Conservation (phyloP, 2,329 filamentous ascomycete genomes). For the Apiospora pterosperma region DNA sequence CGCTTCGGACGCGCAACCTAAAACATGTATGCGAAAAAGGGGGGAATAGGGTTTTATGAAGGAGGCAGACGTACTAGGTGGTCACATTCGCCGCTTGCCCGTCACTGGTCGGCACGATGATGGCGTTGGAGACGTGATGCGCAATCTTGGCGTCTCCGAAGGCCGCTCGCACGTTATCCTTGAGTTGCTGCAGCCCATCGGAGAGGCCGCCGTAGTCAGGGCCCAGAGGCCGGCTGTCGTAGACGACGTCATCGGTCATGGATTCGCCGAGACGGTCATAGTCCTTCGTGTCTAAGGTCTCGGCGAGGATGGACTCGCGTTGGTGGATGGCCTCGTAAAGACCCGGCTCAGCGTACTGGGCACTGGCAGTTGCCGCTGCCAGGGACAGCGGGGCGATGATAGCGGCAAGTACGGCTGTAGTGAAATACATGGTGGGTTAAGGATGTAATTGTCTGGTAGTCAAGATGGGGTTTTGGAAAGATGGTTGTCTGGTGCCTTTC, state of each 20-base stretch:
- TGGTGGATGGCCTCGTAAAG: slow-evolving; percentile 3
- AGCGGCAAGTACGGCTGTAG: neutral
- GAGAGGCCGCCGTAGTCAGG: neutral
- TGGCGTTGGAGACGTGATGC: neutral
- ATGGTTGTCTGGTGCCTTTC: neutral
- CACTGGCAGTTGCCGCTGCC: neutral
- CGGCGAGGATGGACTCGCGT: neutral
- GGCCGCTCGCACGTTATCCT: neutral
- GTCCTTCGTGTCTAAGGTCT: neutral
- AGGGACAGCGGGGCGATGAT: neutral
- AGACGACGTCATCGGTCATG: slow-evolving; percentile 2
- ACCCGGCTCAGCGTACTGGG: neutral
- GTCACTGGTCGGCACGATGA: neutral
- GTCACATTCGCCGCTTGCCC: neutral
- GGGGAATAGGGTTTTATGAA: neutral
- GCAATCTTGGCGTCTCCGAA: neutral
- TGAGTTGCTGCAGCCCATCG: neutral
- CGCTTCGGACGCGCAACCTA: neutral
- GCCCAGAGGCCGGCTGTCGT: slow-evolving; percentile 4
- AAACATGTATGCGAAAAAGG: neutral
- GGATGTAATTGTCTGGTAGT: neutral
- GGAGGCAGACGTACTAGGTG: neutral
- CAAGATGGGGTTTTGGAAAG: no score
- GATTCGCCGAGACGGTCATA: neutral
- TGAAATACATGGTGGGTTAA: neutral